These are phyloP conservation scores for Sporothrix brunneoviolacea DNA, from an alignment of 2,329 filamentous ascomycete genomes.

Conservation along the genomic window DNA sequence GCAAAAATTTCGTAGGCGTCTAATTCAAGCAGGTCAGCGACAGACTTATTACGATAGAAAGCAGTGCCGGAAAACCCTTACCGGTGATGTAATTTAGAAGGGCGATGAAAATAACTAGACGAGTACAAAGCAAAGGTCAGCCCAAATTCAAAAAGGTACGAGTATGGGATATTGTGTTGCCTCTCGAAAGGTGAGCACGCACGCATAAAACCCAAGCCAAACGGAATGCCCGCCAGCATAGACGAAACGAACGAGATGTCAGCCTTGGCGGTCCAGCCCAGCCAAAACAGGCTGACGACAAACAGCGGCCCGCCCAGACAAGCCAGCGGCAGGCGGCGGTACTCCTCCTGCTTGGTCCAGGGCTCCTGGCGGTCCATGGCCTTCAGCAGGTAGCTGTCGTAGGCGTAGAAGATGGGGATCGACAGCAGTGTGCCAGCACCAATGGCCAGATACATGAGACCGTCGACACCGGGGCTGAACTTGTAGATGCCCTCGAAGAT, in stretches of 20 bases:
- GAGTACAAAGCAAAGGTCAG: no score
- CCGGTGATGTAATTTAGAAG: conserved; percentile 33
- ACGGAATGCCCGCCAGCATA: conserved; percentile 53
- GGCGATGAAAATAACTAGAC: conserved; percentile 50
- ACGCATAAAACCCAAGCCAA: conserved; percentile 55
- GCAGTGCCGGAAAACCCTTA: neutral
- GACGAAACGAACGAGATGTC: conserved; percentile 48
- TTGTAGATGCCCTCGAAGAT: conserved; percentile 60
- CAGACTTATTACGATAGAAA: neutral
- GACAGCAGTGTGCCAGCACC: conserved; percentile 55
- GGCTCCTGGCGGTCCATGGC: conserved; percentile 41
- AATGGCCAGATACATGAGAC: conserved; percentile 63
- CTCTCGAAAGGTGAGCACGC: no score
- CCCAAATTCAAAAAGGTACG: no score
- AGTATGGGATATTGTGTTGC: neutral
- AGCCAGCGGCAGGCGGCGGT: conserved; percentile 63
- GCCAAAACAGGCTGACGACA: conserved; percentile 51
- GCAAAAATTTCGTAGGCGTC: conserved; percentile 63
- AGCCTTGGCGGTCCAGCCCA: conserved; percentile 50
- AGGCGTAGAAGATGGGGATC: conserved; percentile 56
- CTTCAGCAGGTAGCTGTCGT: conserved; percentile 53
- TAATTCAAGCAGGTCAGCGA: neutral
- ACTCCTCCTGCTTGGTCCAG: conserved; percentile 60
- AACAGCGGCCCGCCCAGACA: conserved; percentile 62
- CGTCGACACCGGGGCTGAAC: conserved; percentile 57